Base-by-base conservation (phyloP, 1,284 basidiomycete species). In the Microbotryum intermedium region DNA sequence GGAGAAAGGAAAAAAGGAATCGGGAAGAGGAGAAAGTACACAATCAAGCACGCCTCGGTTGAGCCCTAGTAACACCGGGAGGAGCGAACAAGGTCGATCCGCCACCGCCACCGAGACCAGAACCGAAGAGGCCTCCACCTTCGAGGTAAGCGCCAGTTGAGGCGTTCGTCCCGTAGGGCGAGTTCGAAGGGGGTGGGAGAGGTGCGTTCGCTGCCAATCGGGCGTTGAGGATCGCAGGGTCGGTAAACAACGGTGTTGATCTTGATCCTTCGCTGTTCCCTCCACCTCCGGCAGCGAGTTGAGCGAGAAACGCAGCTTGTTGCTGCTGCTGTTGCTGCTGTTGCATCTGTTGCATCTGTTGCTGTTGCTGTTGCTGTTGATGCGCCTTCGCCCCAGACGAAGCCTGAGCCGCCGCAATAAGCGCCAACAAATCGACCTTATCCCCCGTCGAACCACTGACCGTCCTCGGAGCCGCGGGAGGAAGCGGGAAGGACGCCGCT, bases 191-290 rank as follows among this genome's bases (percentile, higher is more conserved):
- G 30, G 47, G 45, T 48, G 49, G 46, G n/a, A 44, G 58, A 10
- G 58, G 29, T 23, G 20, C 34, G 34, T 39, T 39, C 13, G 45
- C 23, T 2, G 62, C 62, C 28, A 66, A 58, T 2, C 65, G 60
- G 6, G 62, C 62, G 46, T 60, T 64, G 30, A 67, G 57, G 48
- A 67, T 67, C 10, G 65, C 65, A 11, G 65, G 65, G 42, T 67
- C 65, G 21, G 59, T 60, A 47, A 67, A 64, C 59, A 64, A 64
- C 23, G 62, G 62, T 23, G 64, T 62, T 25, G 59, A 52, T 3
- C 51, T 39, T 10, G 9, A 16, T 16, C 34, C 34, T 11, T 39
- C 34, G 34, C 18, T 39, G 11, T 39, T 39, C 11, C 34, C 34
- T 39, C 34, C 34, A 39, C 34, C 34, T 4, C 34, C 34, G 34